Base-by-base conservation (phyloP, 345 rosid species). In the Anastatica hierochuntica region DNA sequence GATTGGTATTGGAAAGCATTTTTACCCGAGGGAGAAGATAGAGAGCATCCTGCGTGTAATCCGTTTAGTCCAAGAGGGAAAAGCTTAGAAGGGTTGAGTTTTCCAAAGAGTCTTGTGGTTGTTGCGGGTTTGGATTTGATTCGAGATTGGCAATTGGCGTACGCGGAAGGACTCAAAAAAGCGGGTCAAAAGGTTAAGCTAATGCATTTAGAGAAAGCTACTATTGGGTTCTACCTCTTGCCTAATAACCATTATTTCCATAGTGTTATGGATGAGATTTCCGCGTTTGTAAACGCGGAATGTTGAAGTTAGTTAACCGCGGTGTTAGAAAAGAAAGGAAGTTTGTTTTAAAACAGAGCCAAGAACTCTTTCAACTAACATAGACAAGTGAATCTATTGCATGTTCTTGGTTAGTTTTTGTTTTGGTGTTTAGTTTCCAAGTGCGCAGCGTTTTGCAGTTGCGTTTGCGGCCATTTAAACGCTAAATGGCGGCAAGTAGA, bases 1-100 rank as follows among this genome's bases (percentile, higher is more conserved):
- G 97, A 90, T 54, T 90, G 97, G 97, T 85, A 85, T 59, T 90
- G 97, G 97, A 77, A 72, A 77, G 95, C 97, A 21, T 85, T 74
- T 70, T 76, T 90, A 3, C 95, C 90, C 0, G 90, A 82, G 60
- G 88, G 81, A 8, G 94, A 76, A 45, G 79, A 84, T 36, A 74
- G 95, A 57, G 94, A 90, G 43, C 97, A 90, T 74, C 81, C 77
- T 13, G 97, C 96, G 0, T 84, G 94, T 66, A 90, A 76, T 62
- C 95, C 88, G 2, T 86, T 84, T 59, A 87, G 97, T 13, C 76
- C 94, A 10, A 79, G 68, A 1, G 85, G 78, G 21, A 77, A 59
- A 41, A 74, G 76, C 44, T 62, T 86, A 8, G 60, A 64, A 56
- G 96, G 85, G 27, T 39, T 76, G 38, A 82, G 68, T 24, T 90